Conservation (phyloP, 192 early-diverging fungal species). For the Rhizophlyctis rosea region DNA sequence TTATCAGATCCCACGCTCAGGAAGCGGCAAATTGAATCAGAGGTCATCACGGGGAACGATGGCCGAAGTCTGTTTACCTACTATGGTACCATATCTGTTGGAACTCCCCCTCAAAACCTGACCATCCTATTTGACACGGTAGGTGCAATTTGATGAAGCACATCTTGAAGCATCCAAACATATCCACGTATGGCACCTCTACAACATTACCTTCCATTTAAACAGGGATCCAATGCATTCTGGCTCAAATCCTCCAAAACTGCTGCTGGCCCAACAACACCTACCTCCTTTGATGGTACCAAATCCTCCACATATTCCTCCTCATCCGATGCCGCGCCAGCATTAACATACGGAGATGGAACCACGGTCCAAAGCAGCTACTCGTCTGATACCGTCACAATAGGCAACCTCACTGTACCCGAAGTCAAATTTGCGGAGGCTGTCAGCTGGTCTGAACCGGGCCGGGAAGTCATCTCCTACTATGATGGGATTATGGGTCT, state of each 20-base stretch:
- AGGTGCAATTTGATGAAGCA: no score
- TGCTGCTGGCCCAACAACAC: conserved; percentile 26
- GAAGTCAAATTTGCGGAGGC: conserved; percentile 29
- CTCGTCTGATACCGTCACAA: conserved; percentile 25
- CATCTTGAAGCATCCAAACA: no score
- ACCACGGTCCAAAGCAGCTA: conserved; percentile 24
- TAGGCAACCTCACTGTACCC: conserved; percentile 20
- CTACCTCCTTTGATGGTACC: no score
- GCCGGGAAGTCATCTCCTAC: background rate
- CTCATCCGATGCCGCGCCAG: conserved; percentile 9
- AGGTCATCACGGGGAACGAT: no score
- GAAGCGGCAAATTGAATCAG: no score
- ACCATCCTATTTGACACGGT: conserved; percentile 5
- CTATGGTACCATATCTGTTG: conserved; percentile 7
- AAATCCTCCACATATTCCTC: no score
- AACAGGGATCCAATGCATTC: conserved; percentile 38
- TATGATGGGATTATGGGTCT: conserved; percentile 42
- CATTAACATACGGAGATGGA: conserved; percentile 40
- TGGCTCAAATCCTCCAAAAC: conserved; percentile 39
- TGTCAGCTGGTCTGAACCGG: conserved; percentile 6
- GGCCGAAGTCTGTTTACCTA: no score
- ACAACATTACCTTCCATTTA: no score
- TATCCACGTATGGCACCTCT: no score
- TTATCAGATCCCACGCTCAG: no score
- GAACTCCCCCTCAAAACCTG: conserved; percentile 6